Evolutionary conservation across 106 monocot genomes (phyloP), one percentile per base, ranked within the genome.

Genomic region (Allium cepa): DNA sequence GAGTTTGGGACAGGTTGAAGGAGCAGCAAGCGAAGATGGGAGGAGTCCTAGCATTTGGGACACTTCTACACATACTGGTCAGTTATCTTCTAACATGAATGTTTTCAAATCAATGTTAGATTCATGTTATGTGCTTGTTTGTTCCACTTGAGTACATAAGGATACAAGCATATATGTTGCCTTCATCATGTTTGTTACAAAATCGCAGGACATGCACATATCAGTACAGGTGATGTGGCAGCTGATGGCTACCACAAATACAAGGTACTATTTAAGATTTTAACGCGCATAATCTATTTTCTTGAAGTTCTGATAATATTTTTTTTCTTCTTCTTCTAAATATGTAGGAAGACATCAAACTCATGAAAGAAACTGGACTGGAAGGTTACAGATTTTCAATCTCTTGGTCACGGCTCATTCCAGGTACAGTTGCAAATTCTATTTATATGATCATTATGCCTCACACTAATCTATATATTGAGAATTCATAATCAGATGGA

Each of bases 391-490:
- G 72, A 48, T 79, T 83, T 50, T 83, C 83, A 47, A 79, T 83
- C 64, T 84, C 79, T 15, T 84, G 84, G 84, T 84, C 84, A 16
- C 76, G 84, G 46, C 69, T 84, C 66, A 59, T 84, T 12, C 84
- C 84, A 62, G 50, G 84, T 84, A 75, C 9, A 49, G 17, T 36
- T 5, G 36, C 36, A 36, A 36, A 36, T 36, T 36, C 36, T 36
- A 5, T 36, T 4, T 36, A 36, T 36, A 36, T 1, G 36, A 36
- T 5, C 5, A 5, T 36, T 5, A 36, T 36, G 36, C 36, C 36
- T 36, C 36, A 3, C 36, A 36, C 36, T 36, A 36, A 36, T 58
- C 57, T 49, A 55, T 61, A 46, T 16, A 67, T 59, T 62, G 10
- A 50, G 17, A 68, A 47, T 61, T 14, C 52, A 46, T 46, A 11